Conservation (phyloP, 495 filamentous ascomycete species). For the Neurospora africana region DNA sequence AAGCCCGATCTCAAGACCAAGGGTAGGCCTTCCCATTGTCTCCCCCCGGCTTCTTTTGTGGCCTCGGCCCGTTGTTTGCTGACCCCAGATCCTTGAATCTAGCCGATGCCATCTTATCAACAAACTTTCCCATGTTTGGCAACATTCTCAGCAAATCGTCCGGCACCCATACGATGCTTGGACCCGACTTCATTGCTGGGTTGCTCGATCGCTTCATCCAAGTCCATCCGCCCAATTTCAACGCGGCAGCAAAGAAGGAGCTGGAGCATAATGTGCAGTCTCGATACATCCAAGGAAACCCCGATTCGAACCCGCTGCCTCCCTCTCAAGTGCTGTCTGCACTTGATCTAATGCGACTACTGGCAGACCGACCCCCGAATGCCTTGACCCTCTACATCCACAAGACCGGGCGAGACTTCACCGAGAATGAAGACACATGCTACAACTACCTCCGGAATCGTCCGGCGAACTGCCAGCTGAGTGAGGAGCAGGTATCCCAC, state of each 20-base stretch:
- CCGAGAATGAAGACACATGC: conserved; percentile 39
- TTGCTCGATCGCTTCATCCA: conserved; percentile 74
- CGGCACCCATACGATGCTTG: conserved; percentile 51
- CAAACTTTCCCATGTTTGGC: conserved; percentile 63
- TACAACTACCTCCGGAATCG: conserved; percentile 47
- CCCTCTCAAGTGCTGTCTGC: conserved; percentile 65
- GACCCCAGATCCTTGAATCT: conserved; percentile 19
- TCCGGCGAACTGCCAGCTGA: conserved; percentile 57
- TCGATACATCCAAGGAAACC: conserved; percentile 47
- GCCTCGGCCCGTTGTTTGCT: conserved; percentile 9
- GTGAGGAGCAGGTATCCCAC: conserved; percentile 70
- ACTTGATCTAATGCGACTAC: conserved; percentile 60
- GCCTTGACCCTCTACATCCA: conserved; percentile 69
- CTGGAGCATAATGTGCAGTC: conserved; percentile 54
- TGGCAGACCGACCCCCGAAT: conserved; percentile 49
- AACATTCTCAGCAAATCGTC: conserved; percentile 52
- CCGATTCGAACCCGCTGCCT: conserved; percentile 41
- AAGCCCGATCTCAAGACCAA: conserved; percentile 77
- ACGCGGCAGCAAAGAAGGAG: conserved; percentile 58
- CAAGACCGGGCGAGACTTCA: conserved; percentile 54
- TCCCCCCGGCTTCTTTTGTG: conserved; percentile 1
- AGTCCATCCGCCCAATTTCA: conserved; percentile 72
- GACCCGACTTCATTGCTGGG: conserved; percentile 55
- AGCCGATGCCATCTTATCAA: conserved; percentile 78
- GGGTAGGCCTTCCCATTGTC: conserved; percentile 44